These are phyloP conservation scores for Botrytis galanthina DNA, from an alignment of 2,329 filamentous ascomycete species.

Conservation along the genomic window DNA sequence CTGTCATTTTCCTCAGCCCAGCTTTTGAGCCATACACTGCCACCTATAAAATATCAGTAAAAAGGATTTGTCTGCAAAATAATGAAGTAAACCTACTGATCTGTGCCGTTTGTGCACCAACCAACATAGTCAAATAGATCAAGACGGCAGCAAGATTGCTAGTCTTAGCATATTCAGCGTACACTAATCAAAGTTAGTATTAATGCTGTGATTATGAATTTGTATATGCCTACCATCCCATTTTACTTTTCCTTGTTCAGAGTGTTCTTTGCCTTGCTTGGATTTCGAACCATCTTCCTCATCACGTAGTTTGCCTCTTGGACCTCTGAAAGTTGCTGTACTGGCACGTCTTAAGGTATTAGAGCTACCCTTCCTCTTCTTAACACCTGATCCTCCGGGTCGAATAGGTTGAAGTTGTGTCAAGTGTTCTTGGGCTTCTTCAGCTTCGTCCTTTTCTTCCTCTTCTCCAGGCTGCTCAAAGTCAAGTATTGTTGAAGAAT, in stretches of 20 bases:
- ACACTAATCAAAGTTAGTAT: conserved; percentile 52
- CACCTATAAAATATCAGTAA: conserved; percentile 48
- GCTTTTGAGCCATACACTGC: conserved; percentile 87
- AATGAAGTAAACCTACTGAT: conserved; percentile 56
- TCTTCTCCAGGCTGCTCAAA: conserved; percentile 50
- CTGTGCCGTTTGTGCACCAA: conserved; percentile 77
- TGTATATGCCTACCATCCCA: conserved; percentile 58
- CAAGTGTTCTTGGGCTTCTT: conserved; percentile 74
- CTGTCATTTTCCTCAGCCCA: conserved; percentile 82
- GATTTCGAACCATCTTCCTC: conserved; percentile 78
- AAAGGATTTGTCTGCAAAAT: background rate
- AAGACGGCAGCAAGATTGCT: conserved; percentile 83
- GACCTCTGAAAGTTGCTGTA: conserved; percentile 83
- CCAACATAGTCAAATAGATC: conserved; percentile 73
- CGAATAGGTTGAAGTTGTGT: conserved; percentile 76
- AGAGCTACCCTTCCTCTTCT: conserved; percentile 66
- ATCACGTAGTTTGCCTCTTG: conserved; percentile 78
- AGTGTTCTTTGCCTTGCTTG: conserved; percentile 81
- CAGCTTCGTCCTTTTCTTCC: conserved; percentile 58
- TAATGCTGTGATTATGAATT: background rate
- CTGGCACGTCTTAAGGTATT: conserved; percentile 85
- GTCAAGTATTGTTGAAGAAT: conserved; percentile 55
- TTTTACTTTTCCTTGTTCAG: conserved; percentile 96
- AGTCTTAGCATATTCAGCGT: conserved; percentile 89
- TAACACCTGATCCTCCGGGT: conserved; percentile 48